Base-by-base conservation (phyloP, 768 basidiomycete genomes). In the Hericium erinaceus region DNA sequence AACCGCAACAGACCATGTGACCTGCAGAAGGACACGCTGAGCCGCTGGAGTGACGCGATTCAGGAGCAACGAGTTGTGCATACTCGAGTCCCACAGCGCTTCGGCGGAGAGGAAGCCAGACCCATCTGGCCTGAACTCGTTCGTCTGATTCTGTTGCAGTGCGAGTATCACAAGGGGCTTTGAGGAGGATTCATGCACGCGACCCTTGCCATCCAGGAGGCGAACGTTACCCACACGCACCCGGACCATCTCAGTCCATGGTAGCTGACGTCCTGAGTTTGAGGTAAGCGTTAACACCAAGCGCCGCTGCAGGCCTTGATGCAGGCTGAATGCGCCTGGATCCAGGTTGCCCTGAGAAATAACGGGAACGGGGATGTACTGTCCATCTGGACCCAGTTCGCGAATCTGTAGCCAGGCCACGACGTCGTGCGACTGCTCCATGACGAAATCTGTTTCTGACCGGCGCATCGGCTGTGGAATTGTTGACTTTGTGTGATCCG, bases 221-320 rank as follows among this genome's bases (percentile, higher is more conserved):
- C 95, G 84, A 18, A 98, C 79, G 67, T 92, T 87, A 24, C 93
- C 92, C 15, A 95, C 70, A 39, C 83, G 82, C 54, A 95, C 76
- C 64, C 82, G 85, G 1, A 81, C 82, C 40, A 97, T 75, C 59
- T 86, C 84, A 22, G 79, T 79, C 95, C 94, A 98, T 1, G 90
- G 90, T 54, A 98, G 79, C 61, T 95, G 88, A 44, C 80, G 81
- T 1, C 95, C 95, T 12, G 95, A 95, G 66, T 92, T 87, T 54
- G 91, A 95, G 15, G 83, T 84, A 37, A 98, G 74, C 0, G 80
- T 81, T 57, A 99, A 70, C 39, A 80, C 72, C 52, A 99, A 71
- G 12, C 90, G 83, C 20, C 97, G 80, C 68, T 99, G 97, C 24
- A 98, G 72, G 26, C 97, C 97, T 73, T 99, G 97, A 64, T 91